Conservation (phyloP, 116 monocot species). For the Zostera marina region DNA sequence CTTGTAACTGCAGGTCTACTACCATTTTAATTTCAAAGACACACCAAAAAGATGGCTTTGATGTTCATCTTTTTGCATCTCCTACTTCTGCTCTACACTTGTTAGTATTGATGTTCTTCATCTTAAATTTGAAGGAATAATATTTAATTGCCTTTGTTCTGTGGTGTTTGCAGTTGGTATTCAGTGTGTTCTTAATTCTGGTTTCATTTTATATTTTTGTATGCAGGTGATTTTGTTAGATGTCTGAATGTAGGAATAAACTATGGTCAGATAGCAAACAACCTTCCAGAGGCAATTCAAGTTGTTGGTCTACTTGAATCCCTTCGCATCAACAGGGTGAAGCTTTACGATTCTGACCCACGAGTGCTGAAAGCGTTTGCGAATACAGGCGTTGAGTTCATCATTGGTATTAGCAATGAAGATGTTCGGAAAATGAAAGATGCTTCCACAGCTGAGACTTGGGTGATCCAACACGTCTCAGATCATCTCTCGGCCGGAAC, state of each 20-base stretch:
- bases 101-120: too few species aligned
- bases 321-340: slow-evolving; percentile 9
- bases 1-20: too few species aligned
- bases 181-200: too few species aligned
- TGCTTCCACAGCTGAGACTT: neutral
- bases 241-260: slow-evolving; percentile 9
- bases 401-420: neutral
- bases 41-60: too few species aligned
- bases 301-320: slow-evolving; percentile 19
- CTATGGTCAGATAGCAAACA: slow-evolving; percentile 24
- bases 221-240: too few species aligned
- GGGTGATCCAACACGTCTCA: neutral
- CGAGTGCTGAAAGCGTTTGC: slow-evolving; percentile 41
- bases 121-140: too few species aligned
- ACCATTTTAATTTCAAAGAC: too few species aligned
- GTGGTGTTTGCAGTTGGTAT: too few species aligned
- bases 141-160: too few species aligned
- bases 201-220: too few species aligned
- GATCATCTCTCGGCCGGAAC: neutral
- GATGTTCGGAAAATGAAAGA: neutral
- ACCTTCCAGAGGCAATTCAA: slow-evolving; percentile 13
- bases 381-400: neutral
- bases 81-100: too few species aligned
- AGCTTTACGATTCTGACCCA: slow-evolving; percentile 44
- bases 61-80: too few species aligned